A percentile compares a stretch with the other conserved stretches of the same genome.
phyloP scores from a whole-genome alignment of 495 filamentous ascomycete species.

The Letharia columbiana region DNA sequence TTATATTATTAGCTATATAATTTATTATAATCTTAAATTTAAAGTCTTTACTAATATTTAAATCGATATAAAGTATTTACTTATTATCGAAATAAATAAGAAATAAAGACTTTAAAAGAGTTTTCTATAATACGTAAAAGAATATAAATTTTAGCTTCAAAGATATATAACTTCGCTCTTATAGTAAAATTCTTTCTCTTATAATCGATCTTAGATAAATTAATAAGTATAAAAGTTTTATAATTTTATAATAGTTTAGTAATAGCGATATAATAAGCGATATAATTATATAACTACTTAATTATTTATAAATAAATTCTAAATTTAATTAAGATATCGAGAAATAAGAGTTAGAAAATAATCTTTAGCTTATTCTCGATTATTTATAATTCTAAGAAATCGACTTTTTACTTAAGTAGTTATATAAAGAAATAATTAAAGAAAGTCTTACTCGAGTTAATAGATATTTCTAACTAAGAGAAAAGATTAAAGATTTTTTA shows the following conservation, averaged over 20 bases:
- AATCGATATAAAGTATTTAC: neutral
- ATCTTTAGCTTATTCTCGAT: neutral
- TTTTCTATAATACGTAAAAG: neutral
- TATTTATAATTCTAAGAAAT: neutral
- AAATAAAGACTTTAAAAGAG: too few relatives aligned
- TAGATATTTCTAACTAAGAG: too few relatives aligned
- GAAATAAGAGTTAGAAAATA: neutral
- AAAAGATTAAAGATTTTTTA: neutral
- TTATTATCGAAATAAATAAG: constrained; percentile 7
- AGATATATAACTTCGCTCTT: neutral
- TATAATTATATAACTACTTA: too few relatives aligned
- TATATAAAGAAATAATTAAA: neutral
- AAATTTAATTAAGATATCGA: too few relatives aligned
- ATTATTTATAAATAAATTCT: too few relatives aligned
- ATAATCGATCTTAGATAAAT: too few relatives aligned
- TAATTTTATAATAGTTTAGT: too few relatives aligned
- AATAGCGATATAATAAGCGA: too few relatives aligned
- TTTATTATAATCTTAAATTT: neutral
- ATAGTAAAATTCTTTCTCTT: too few relatives aligned
- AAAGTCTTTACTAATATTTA: constrained; percentile 10
- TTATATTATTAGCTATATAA: neutral
- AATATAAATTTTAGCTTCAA: neutral
- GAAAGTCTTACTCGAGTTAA: neutral
- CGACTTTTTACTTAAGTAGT: neutral
- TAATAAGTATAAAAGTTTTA: too few relatives aligned